Evolutionary conservation across 495 filamentous ascomycete genomes (phyloP), one percentile per base, ranked within the genome.

Genomic region (Podospora tetraspora): DNA sequence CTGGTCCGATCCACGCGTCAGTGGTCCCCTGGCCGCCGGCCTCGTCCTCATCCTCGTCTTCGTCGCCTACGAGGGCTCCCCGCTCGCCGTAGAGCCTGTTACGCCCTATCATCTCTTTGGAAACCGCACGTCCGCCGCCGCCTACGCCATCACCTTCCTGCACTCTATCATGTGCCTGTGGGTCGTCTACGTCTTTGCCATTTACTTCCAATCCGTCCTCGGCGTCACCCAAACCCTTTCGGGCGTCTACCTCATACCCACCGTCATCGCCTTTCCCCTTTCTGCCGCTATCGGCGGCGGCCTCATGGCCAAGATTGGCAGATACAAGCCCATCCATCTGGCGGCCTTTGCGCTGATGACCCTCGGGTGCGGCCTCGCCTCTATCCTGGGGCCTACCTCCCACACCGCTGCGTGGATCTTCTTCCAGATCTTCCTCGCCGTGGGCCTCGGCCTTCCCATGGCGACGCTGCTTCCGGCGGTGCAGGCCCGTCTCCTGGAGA

Each of bases 131-230:
- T 75, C 77, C 1, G 65, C 70, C 58, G 70, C 71, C 68, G 61
- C 71, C 19, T 75, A 68, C 66, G 64, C 67, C 27, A 58, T 70
- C 59, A 74, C 73, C 0, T 79, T 79, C 52, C 57, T 78, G 13
- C 66, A 72, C 58, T 67, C 72, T 10, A 63, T 74, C 27, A 52
- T 74, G 43, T 66, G 71, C 19, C 71, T 75, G 52, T 84, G 79
- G 81, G 65, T 74, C 21, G 69, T 76, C 27, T 84, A 78, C 72
- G 82, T 85, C 69, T 61, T 86, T 0, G 79, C 83, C 1, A 69
- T 85, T 13, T 86, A 84, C 70, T 85, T 85, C 74, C 82, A 84
- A 58, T 73, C 74, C 2, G 79, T 85, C 3, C 76, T 74, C 4
- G 68, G 70, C 6, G 62, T 67, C 3, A 75, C 75, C 1, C 74